These are phyloP conservation scores for Phytophthora ramorum DNA, from an alignment of 352 stramenopile genomes.

Conservation along the genomic window DNA sequence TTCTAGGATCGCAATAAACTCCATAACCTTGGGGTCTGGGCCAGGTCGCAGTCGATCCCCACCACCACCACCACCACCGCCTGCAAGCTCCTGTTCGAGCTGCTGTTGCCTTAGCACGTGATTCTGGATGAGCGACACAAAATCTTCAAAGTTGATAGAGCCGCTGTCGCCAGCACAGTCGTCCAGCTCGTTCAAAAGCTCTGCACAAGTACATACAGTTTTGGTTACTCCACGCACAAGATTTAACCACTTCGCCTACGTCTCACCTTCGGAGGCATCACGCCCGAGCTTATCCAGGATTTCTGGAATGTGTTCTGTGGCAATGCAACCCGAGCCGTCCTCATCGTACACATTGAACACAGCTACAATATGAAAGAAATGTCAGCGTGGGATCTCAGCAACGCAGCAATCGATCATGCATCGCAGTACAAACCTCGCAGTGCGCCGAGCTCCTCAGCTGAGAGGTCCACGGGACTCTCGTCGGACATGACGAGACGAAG, in stretches of 20 bases:
- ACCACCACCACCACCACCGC: slow-evolving; percentile 14
- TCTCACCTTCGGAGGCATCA: slow-evolving; percentile 68
- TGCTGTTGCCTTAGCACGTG: slow-evolving; percentile 40
- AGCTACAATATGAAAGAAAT: slow-evolving; percentile 40
- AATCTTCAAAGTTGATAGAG: slow-evolving; percentile 69
- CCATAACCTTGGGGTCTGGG: slow-evolving; percentile 91
- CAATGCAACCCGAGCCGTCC: slow-evolving; percentile 59
- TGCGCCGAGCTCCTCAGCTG: slow-evolving; percentile 75
- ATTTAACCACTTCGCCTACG: not conserved
- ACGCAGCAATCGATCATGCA: not conserved
- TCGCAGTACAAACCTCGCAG: slow-evolving; percentile 54
- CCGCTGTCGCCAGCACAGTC: slow-evolving; percentile 59
- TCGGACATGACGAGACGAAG: slow-evolving; percentile 31
- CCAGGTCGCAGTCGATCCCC: slow-evolving; percentile 61
- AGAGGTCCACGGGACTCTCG: slow-evolving; percentile 51
- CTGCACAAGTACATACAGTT: slow-evolving; percentile 25
- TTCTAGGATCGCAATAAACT: slow-evolving; percentile 94
- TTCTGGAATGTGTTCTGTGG: slow-evolving; percentile 69
- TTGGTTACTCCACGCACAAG: not conserved
- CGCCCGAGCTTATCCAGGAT: slow-evolving; percentile 81
- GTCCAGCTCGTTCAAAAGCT: slow-evolving; percentile 77
- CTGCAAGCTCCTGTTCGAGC: slow-evolving; percentile 49
- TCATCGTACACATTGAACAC: slow-evolving; percentile 86
- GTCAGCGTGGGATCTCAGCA: not conserved
- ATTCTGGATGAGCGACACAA: slow-evolving; percentile 65